Base-by-base conservation (phyloP, 306 rosid genomes). In the Pyrus bretschneideri region DNA sequence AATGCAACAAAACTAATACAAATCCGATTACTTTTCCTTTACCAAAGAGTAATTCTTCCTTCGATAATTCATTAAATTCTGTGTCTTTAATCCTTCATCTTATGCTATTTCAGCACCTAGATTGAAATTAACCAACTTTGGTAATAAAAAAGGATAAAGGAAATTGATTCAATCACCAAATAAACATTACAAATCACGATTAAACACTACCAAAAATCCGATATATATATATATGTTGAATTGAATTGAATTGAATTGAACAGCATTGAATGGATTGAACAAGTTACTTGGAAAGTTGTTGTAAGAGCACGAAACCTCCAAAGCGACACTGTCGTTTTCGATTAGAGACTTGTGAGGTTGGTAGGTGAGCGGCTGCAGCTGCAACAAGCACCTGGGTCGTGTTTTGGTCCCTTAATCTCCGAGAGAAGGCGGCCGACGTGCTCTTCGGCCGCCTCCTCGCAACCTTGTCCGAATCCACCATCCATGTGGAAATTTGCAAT, bases 211-310 rank as follows among this genome's bases (percentile, higher is more conserved):
- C 13, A 11, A 3, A 3, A 29, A 18, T 18, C 19, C 54, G 5
- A 31, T 30, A 2, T 30, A 30, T 31, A 31, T 5, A 33, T 33
- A 33, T 33, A 33, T 5, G 5, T 33, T 33, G 35, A 33, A 33
- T 33, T 33, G 11, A 31, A 29, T 22, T n/a, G 22, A 71, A 9
- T 38, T 58, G 31, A 79, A 29, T 19, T 18, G 22, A 71, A 9
- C 22, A 33, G 35, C 35, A 33, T 33, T 58, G 23, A 79, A 46
- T 46, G 21, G 55, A 15, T 13, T 70, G 12, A 5, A 27, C 19
- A 80, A 33, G 62, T 46, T 75, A 95, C 98, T 97, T 90, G 97
- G 84, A 81, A 81, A 63, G 11, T 86, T 82, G 52, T 87, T 79
- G 65, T 83, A 88, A 14, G 93, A 91, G 80, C 85, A 88, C 25